phyloP scores from a whole-genome alignment of 805 yeast genomes.

The Spathaspora gorwiae region DNA sequence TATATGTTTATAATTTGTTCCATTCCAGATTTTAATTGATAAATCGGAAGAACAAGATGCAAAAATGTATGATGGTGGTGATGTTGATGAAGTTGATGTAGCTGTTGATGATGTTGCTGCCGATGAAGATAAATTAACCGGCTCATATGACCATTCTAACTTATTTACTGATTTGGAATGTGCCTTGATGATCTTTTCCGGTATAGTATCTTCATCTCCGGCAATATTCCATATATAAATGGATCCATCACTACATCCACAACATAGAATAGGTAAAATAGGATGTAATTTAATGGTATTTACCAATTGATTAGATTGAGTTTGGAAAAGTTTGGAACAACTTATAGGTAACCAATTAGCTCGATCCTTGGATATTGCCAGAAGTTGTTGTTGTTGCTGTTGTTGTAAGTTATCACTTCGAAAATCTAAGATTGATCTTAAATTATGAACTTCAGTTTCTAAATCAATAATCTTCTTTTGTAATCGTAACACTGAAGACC shows the following conservation, averaged over 20 bases:
- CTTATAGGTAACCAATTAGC: constrained; percentile 61
- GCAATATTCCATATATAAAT: constrained; percentile 65
- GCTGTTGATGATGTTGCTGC: not conserved
- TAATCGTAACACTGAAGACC: constrained; percentile 79
- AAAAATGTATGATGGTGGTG: constrained; percentile 21
- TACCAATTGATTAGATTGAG: constrained; percentile 53
- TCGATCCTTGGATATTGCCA: constrained; percentile 20
- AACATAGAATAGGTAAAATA: constrained; percentile 54
- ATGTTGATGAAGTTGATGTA: not conserved
- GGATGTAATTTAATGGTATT: constrained; percentile 73
- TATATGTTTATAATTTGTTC: constrained; percentile 45
- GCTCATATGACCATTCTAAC: constrained; percentile 47
- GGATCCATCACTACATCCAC: constrained; percentile 70
- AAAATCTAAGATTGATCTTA: constrained; percentile 43
- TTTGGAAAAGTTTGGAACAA: constrained; percentile 41
- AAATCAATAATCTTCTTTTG: constrained; percentile 70
- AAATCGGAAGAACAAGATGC: constrained; percentile 53
- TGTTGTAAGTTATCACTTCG: constrained; percentile 7
- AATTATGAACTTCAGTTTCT: constrained; percentile 52
- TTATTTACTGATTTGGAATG: constrained; percentile 69
- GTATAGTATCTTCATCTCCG: constrained; percentile 50
- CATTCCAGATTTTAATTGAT: constrained; percentile 69
- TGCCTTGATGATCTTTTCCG: constrained; percentile 62
- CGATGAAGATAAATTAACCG: constrained; percentile 22
- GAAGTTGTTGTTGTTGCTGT: not conserved